Evolutionary conservation across 768 basidiomycete species (phyloP).

Genomic region (Kockovaella imperatae): DNA sequence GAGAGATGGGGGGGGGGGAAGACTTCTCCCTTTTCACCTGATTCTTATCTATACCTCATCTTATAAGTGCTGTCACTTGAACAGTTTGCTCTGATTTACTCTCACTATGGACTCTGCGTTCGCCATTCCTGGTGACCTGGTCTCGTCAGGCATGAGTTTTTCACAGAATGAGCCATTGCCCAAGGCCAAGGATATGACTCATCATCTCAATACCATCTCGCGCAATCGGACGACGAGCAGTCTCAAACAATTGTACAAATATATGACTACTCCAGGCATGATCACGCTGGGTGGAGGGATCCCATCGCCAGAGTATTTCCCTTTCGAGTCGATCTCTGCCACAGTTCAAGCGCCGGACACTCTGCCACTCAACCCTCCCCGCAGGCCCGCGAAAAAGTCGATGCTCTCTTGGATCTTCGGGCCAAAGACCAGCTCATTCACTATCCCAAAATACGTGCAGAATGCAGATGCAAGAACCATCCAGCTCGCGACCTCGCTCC

Average conservation of each 20-base stretch:
- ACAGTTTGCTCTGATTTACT: too few species aligned
- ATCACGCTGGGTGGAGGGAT: conserved; percentile 49
- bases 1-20: too few species aligned
- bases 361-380: conserved; percentile 48
- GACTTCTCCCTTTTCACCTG: too few species aligned
- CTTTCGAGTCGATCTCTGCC: conserved; percentile 56
- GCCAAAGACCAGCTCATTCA: conserved; percentile 49
- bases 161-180: conserved; percentile 19
- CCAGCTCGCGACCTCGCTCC: conserved; percentile 60
- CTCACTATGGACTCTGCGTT: conserved; percentile 34
- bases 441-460: conserved; percentile 56
- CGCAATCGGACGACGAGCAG: conserved; percentile 53
- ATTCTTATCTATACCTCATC: too few species aligned
- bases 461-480: conserved; percentile 49
- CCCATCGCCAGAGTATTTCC: conserved; percentile 59
- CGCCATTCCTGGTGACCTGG: conserved; percentile 14
- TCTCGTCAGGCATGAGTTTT: background rate
- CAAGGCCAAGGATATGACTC: conserved; percentile 57
- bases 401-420: conserved; percentile 45
- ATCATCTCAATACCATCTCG: conserved; percentile 60
- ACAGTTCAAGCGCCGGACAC: conserved; percentile 52
- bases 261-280: conserved; percentile 51
- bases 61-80: too few species aligned
- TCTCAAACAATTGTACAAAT: conserved; percentile 61
- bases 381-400: conserved; percentile 26